Evolutionary conservation across 805 yeast genomes (phyloP), one percentile per base, ranked within the genome.

Genomic region (Starmerella geochares): DNA sequence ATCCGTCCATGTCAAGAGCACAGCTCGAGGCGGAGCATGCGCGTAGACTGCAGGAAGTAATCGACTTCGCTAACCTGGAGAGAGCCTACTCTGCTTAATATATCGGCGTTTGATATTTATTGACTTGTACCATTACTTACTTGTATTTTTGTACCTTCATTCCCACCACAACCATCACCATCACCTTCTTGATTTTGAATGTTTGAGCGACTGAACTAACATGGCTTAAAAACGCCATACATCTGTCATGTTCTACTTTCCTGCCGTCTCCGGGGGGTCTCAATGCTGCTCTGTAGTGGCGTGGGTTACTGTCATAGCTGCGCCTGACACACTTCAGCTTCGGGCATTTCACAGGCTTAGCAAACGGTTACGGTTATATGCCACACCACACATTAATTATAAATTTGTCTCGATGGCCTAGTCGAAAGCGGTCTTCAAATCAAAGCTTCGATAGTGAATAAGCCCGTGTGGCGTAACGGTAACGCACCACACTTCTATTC

Each of bases 381-480:
- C 32, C 10, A 10, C 16, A 6, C 10, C 24, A 6, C 24, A 3
- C 24, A 16, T 5, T 4, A 17, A 1, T 25, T 27, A 14, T 40
- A 40, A 27, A 40, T 40, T 40, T 40, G 17, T 40, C 31, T 10
- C 44, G 44, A 31, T 32, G 39, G 39, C 38, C 31, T 32, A 32
- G 47, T 43, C 32, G 39, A 21, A 19, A 17, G 35, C 35, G 11
- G 11, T 14, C 28, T 25, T 25, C n/a, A n/a, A n/a, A n/a, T n/a
- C n/a, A n/a, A n/a, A n/a, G 29, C 29, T 27, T 9, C 8, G 35
- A 13, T 10, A 23, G 25, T 8, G 16, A 13, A 38, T 28, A 40
- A 39, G 67, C 67, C 65, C 65, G 67, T 65, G 67, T 64, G 62
- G 67, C 67, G 67, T 61, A 65, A 65, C 62, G 68, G 68, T 65